Conservation (phyloP, 306 rosid species). For the Sechiopsis laciniata region DNA sequence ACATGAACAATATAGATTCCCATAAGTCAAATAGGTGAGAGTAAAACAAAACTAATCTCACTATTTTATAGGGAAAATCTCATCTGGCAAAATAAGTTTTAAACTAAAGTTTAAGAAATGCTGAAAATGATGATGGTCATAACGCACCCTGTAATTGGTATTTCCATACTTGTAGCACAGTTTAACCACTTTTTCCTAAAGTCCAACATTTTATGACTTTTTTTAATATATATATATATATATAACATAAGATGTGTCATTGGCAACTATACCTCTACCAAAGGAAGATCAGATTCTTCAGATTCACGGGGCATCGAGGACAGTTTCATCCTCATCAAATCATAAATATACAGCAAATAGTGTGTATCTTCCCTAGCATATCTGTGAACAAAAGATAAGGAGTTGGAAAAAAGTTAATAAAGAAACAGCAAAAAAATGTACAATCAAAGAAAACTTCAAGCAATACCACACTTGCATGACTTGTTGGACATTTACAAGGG, state of each 20-base stretch:
- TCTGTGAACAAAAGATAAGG: constrained; percentile 42
- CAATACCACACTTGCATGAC: background rate
- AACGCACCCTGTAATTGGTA: background rate
- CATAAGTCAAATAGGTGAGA: background rate
- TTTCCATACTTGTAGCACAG: background rate
- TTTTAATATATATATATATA: background rate
- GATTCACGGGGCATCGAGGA: constrained; percentile 44
- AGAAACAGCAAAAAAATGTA: background rate
- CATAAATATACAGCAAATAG: constrained; percentile 71
- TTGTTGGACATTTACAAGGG: constrained; percentile 11
- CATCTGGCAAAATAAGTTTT: background rate
- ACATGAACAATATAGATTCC: background rate
- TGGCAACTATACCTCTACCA: constrained; percentile 65
- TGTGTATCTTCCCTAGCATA: constrained; percentile 99
- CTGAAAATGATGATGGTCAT: background rate
- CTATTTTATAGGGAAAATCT: background rate
- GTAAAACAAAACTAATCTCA: background rate
- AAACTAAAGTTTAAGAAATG: background rate
- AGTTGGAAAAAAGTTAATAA: background rate
- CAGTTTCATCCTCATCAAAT: constrained; percentile 64
- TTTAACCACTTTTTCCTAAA: background rate
- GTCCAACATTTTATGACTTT: background rate
- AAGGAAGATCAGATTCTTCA: constrained; percentile 49
- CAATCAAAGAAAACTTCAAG: constrained; percentile 11
- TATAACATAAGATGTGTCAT: background rate